Evolutionary conservation across 2,329 filamentous ascomycete genomes (phyloP).

Genomic region (Rosellinia necatrix): DNA sequence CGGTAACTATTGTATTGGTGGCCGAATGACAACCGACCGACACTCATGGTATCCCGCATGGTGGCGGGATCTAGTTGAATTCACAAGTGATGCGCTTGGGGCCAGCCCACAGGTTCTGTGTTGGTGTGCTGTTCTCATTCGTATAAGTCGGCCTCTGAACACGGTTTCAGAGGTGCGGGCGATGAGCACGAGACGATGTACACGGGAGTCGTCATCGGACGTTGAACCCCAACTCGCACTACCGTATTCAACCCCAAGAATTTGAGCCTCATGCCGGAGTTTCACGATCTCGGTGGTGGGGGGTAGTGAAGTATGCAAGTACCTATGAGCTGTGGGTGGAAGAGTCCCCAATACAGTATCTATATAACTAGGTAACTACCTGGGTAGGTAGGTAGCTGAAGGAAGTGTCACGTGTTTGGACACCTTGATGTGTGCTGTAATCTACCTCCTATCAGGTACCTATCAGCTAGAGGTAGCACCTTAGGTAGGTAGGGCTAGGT

Average conservation of each 20-base stretch:
- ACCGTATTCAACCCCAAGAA: conserved; percentile 12
- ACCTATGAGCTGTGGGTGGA: too few relatives aligned
- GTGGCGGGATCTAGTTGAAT: not conserved
- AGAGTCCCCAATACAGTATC: too few relatives aligned
- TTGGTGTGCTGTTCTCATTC: too few relatives aligned
- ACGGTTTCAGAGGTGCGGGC: not conserved
- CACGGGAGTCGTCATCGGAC: not conserved
- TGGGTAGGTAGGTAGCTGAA: not conserved
- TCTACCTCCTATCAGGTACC: conserved; percentile 1
- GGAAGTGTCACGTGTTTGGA: conserved; percentile 14
- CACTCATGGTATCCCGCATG: not conserved
- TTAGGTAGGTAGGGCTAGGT: too few relatives aligned
- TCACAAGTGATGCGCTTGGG: not conserved
- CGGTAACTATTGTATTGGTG: not conserved
- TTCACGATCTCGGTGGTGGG: not conserved
- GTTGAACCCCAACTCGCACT: not conserved
- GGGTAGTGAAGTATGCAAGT: too few relatives aligned
- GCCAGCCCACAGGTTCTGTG: too few relatives aligned
- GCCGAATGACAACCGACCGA: not conserved
- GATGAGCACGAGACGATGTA: not conserved
- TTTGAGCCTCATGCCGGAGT: conserved; percentile 23
- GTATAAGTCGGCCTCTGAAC: too few relatives aligned
- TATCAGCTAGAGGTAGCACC: not conserved
- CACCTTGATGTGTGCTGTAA: not conserved
- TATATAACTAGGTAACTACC: too few relatives aligned